phyloP scores from a whole-genome alignment of 2,329 filamentous ascomycete genomes.

The Fusarium sp. region DNA sequence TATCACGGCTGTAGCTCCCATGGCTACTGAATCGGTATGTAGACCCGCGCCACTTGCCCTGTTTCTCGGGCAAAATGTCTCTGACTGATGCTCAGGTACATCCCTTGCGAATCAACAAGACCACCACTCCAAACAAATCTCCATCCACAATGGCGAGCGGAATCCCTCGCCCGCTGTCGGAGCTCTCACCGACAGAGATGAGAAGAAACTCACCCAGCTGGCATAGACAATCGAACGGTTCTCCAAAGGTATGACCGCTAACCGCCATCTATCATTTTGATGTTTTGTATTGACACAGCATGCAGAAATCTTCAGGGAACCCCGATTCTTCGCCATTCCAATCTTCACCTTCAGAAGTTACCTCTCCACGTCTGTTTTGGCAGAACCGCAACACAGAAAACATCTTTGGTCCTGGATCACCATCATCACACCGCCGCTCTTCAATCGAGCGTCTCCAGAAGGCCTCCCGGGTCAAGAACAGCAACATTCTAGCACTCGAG shows the following conservation, averaged over 20 bases:
- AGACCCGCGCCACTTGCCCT: constrained; percentile 29
- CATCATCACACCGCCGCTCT: constrained; percentile 81
- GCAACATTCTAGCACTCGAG: constrained; percentile 94
- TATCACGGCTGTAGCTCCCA: constrained; percentile 43
- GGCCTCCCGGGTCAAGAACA: constrained; percentile 96
- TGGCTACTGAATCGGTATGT: constrained; percentile 55
- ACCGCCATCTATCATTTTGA: constrained; percentile 6
- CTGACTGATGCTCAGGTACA: constrained; percentile 66
- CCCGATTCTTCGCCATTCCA: constrained; percentile 87
- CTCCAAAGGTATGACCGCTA: constrained; percentile 51
- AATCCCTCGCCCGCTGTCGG: constrained; percentile 81
- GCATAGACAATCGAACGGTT: constrained; percentile 76
- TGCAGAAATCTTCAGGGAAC: constrained; percentile 74
- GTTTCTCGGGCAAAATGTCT: constrained; percentile 36
- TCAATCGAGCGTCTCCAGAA: constrained; percentile 96
- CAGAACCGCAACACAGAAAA: constrained; percentile 85
- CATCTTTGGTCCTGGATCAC: constrained; percentile 68
- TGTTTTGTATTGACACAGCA: constrained; percentile 47
- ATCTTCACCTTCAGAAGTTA: constrained; percentile 78
- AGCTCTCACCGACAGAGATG: constrained; percentile 87
- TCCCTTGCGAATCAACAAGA: constrained; percentile 83
- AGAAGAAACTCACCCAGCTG: constrained; percentile 93
- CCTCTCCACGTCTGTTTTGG: constrained; percentile 92
- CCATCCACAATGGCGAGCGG: constrained; percentile 72
- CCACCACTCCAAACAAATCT: constrained; percentile 63